A percentile compares a stretch with the other conserved stretches of the same genome.
Evolutionary conservation across 352 stramenopile species (phyloP).

Genomic region (Vaucheria bursata): DNA sequence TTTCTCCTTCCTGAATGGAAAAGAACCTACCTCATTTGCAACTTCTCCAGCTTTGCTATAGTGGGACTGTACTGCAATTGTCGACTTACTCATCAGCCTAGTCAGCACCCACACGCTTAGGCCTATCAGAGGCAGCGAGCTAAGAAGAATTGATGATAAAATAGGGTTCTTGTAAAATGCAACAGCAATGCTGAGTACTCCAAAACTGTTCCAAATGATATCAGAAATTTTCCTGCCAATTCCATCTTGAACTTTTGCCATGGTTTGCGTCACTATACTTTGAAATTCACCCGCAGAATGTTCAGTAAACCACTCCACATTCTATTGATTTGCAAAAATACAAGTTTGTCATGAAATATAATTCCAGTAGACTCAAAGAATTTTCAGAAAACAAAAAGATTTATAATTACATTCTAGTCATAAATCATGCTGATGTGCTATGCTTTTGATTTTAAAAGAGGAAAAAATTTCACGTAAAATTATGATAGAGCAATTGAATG

Average conservation of each 20-base stretch:
- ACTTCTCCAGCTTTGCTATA: neutral
- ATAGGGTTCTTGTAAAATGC: constrained; percentile 18
- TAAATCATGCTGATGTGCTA: too few species aligned
- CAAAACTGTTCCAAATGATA: constrained; percentile 28
- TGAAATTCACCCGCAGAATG: constrained; percentile 30
- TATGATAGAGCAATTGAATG: too few species aligned
- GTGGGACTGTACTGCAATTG: neutral
- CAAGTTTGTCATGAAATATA: too few species aligned
- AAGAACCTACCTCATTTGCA: constrained; percentile 7
- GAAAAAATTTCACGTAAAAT: too few species aligned
- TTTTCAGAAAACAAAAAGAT: too few species aligned
- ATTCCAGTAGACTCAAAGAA: too few species aligned
- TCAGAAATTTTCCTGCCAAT: constrained; percentile 19
- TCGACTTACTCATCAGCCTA: constrained; percentile 39
- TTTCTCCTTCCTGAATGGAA: neutral
- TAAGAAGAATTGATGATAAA: constrained; percentile 12
- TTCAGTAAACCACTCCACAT: constrained; percentile 40
- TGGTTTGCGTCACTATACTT: constrained; percentile 18
- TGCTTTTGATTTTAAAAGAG: too few species aligned
- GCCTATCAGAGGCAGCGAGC: constrained; percentile 28
- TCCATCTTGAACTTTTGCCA: constrained; percentile 42
- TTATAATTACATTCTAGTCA: too few species aligned
- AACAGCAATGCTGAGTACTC: constrained; percentile 19
- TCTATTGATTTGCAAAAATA: constrained; percentile 9
- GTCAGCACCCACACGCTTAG: constrained; percentile 22